These are phyloP conservation scores for Coniochaeta sp. DNA, from an alignment of 2,329 filamentous ascomycete species.

Conservation along the genomic window DNA sequence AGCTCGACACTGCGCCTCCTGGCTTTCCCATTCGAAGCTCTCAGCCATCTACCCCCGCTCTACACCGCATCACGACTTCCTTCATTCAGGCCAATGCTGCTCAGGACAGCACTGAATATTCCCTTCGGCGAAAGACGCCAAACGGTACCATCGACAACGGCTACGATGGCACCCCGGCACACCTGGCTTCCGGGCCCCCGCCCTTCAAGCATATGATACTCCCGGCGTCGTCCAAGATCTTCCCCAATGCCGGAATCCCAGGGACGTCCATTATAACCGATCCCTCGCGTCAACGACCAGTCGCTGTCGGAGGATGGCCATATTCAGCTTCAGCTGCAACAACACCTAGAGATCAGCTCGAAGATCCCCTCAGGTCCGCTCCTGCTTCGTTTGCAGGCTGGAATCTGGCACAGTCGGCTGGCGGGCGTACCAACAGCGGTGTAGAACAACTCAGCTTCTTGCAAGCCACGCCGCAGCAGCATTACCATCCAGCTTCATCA, in stretches of 20 bases:
- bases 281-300: conserved; percentile 6
- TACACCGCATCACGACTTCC: conserved; percentile 20
- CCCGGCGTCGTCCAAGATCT: conserved; percentile 39
- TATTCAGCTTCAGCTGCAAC: conserved; percentile 10
- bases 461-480: conserved; percentile 12
- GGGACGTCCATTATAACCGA: conserved; percentile 7
- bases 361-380: conserved; percentile 6
- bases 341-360: conserved; percentile 4
- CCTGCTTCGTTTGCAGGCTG: conserved; percentile 9
- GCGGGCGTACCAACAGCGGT: conserved; percentile 3
- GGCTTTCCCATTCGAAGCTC: conserved; percentile 28
- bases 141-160: conserved; percentile 88
- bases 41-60: conserved; percentile 19
- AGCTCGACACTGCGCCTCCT: conserved; percentile 17
- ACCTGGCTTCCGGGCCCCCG: conserved; percentile 65
- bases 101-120: conserved; percentile 54
- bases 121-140: conserved; percentile 84
- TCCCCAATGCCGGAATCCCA: conserved; percentile 20
- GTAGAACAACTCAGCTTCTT: conserved; percentile 8
- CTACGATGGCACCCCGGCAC: conserved; percentile 76
- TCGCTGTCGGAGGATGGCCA: conserved; percentile 9
- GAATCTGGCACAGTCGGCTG: conserved; percentile 7
- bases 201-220: conserved; percentile 79
- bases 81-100: conserved; percentile 12
- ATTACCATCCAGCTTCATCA: conserved; percentile 10